Base-by-base conservation (phyloP, 768 basidiomycete species). In the Rubroboletus pulcherrimus region DNA sequence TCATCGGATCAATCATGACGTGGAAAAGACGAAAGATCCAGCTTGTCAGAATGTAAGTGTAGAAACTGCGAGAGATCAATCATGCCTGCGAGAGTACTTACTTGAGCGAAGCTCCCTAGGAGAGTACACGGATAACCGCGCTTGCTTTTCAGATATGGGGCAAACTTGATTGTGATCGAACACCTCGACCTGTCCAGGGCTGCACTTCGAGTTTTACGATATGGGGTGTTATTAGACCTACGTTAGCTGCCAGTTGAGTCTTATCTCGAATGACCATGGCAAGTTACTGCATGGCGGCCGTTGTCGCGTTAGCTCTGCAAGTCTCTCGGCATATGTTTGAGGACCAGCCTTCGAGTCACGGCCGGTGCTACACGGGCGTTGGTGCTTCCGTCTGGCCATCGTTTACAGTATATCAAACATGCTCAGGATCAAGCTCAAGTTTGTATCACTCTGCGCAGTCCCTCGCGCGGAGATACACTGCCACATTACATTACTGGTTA, bases 1-100 rank as follows among this genome's bases (percentile, higher is more conserved):
- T 42, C 17, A 19, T 51, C 33, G 47, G 33, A 37, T 56, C 38
- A 17, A 35, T 49, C 53, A 56, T 59, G 61, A 43, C 31, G 49
- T 46, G 44, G 21, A 44, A 43, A 39, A n/a, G 46, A 60, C 5
- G 29, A 19, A 39, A 31, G 37, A 37, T 49, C 17, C 30, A 17
- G 24, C 41, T 29, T 55, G 42, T 31, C 19, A 49, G 48, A 15
- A 37, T 29, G 47, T 19, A 19, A 57, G 33, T 2, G 7, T 15
- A 14, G 12, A 15, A 38, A 3, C 29, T 46, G 21, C 29, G 9
- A 34, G 11, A 29, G 38, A 54, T 39, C 30, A 30, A 53, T 24
- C 49, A 33, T 24, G 40, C 34, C n/a, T 40, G 39, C 26, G 24
- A 21, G 15, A 15, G 34, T 21, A 43, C 53, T 35, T 30, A 35